Base-by-base conservation (phyloP, 495 filamentous ascomycete genomes). In the Chaetomium cochliodes region DNA sequence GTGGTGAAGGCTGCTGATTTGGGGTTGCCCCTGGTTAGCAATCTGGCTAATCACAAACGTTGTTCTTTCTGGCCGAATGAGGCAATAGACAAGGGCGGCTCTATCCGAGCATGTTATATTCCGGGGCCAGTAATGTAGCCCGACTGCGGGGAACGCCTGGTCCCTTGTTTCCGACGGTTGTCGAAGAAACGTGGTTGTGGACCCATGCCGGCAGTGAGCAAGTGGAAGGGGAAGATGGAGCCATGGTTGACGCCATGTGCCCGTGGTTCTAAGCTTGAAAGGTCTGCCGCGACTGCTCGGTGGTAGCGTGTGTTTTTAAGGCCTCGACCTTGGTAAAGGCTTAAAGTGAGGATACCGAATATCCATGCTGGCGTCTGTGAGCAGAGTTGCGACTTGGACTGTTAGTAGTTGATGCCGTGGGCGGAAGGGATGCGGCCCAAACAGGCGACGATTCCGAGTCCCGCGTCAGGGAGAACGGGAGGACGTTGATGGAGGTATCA, bases 31-130 rank as follows among this genome's bases (percentile, higher is more conserved):
- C 46, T 44, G 60, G 12, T n/a, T 47, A 28, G 58, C 54, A 66
- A 66, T 66, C 65, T 66, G 65, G 59, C n/a, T 66, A 63, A 66
- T 62, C 46, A 20, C 22, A 30, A 30, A 20, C 41, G 23, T 18
- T 15, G 11, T 46, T 30, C 22, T 42, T 18, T 25, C 4, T 4
- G 20, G 33, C 65, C 25, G 33, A 62, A 58, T 23, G 16, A 12
- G 56, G 56, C 39, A 60, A 33, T 23, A 53, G 47, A 37, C 23
- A 37, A 51, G 26, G 50, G 25, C 51, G 30, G 26, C 51, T 58
- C 44, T 13, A 46, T 61, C 58, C 64, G 58, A 62, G 52, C 13
- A 30, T n/a, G 9, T 55, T 61, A 60, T 62, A 49, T 60, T 46
- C 64, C 50, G 64, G 46, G 39, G 15, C 49, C 49, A 66, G 22